Base-by-base conservation (phyloP, 148 eudicot species). In the Gaultheria prostrata region DNA sequence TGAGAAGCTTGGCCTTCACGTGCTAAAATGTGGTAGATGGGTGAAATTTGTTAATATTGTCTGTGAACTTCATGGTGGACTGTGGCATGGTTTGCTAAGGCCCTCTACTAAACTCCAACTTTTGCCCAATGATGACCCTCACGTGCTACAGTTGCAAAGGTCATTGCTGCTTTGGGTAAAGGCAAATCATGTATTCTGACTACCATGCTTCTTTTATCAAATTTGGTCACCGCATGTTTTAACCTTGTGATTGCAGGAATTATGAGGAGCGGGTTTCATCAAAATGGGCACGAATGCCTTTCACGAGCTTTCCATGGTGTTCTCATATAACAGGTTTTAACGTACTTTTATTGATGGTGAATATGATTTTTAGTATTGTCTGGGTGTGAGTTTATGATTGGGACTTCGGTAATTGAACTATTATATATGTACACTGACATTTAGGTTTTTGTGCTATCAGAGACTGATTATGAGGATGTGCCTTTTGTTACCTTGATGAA, bases 401-500 rank as follows among this genome's bases (percentile, higher is more conserved):
- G 46, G 51, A 18, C 79, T 48, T 56, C 17, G 73, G 2, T 46
- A 56, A 28, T 82, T 28, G 61, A 21, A n/a, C 53, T 83, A 20
- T n/a, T n/a, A 49, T 67, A 76, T 50, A 24, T 80, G 26, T 54
- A 26, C 35, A 21, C 20, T 84, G 11, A 15, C 50, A 3, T 79
- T 61, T 56, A 49, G 39, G 8, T 50, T 78, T 51, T 24, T 59
- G 77, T 43, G 61, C 65, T n/a, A 33, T 70, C 92, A 96, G 99
- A 92, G 78, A 89, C 97, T 79, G 91, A 88, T 76, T 75, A 79
- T 82, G 89, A 89, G 73, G 87, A 87, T 67, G 92, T 91, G 83
- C 92, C 97, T 67, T 88, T 93, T 73, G 93, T 89, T 85, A 91
- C 98, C 14, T 88, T 94, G 57, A 90, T 92, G 97, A 86, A 92